Base-by-base conservation (phyloP, 371 early-diverging fungal genomes). In the Mucor indicus region DNA sequence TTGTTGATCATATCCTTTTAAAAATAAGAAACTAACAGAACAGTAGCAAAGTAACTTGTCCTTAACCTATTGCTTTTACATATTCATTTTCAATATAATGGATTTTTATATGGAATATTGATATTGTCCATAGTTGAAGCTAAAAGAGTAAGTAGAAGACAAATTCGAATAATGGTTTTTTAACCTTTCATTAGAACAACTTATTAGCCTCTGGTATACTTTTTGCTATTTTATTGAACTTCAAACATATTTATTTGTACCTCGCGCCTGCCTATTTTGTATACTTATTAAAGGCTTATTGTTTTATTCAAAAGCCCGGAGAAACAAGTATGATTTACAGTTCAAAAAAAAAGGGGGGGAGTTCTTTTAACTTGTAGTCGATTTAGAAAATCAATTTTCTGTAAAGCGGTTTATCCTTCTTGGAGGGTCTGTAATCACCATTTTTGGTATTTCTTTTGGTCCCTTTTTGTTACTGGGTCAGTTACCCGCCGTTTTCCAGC, bases 61-160 rank as follows among this genome's bases (percentile, higher is more conserved):
- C 60, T 40, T 40, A 40, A 40, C 41, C 16, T 2, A 16, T 21
- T 40, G 4, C 27, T n/a, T n/a, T 5, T 16, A 24, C 71, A 81
- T 62, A 89, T 93, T 53, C 98, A 98, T 67, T 98, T 98, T 59
- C 98, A 98, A 67, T 98, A 98, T 80, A 98, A 98, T 64, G 97
- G 95, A 2, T 80, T 95, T 43, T 63, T 98, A 32, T 93, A 89
- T 49, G 97, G 97, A 8, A 84, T 98, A 23, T 77, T 93, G 40
- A 55, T 95, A 20, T 72, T 85, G 19, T 92, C 95, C 2, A 68
- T 96, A 11, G 80, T 81, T 8, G 80, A 85, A 48, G 84, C 89
- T 6, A 75, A 80, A 40, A 80, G 87, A 77, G 90, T 83, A 72
- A 59, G 57, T 41, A 7, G 11, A n/a, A n/a, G n/a, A n/a, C n/a